These are phyloP conservation scores for Pisolithus tinctorius DNA, from an alignment of 768 basidiomycete species.

Conservation along the genomic window DNA sequence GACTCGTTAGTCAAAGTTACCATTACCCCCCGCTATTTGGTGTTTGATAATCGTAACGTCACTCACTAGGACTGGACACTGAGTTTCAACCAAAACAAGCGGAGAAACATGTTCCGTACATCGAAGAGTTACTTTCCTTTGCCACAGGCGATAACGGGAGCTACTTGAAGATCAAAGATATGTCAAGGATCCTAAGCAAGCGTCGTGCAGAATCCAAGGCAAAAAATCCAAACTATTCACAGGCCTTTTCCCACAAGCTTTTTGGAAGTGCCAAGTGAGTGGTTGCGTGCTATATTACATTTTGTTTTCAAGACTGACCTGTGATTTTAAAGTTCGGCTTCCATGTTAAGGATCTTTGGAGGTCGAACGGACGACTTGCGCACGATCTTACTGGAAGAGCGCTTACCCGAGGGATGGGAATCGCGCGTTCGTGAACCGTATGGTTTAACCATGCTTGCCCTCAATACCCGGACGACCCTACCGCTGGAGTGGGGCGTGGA, in stretches of 20 bases:
- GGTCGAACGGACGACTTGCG: constrained; percentile 51
- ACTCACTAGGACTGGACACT: constrained; percentile 46
- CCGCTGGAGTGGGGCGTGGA: constrained; percentile 1
- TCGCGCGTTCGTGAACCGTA: constrained; percentile 44
- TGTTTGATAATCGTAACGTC: neutral
- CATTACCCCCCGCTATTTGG: too few species aligned
- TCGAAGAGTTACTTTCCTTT: constrained; percentile 45
- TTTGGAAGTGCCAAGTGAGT: constrained; percentile 69
- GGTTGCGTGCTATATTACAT: neutral
- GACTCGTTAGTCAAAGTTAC: constrained; percentile 20
- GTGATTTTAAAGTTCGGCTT: constrained; percentile 44
- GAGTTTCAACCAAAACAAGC: constrained; percentile 44
- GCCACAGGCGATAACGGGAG: constrained; percentile 51
- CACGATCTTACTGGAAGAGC: constrained; percentile 57
- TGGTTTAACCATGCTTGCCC: constrained; percentile 52
- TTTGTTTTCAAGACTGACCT: neutral
- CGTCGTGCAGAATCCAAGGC: constrained; percentile 54
- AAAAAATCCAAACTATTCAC: constrained; percentile 53
- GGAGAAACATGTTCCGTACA: constrained; percentile 42
- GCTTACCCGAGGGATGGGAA: constrained; percentile 68
- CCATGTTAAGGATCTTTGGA: constrained; percentile 58
- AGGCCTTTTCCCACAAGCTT: constrained; percentile 45
- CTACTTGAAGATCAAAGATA: constrained; percentile 51
- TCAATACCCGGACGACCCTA: constrained; percentile 36
- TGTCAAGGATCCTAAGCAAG: constrained; percentile 51